These are phyloP conservation scores for Cichorium intybus DNA, from an alignment of 140 eudicot species.

Conservation along the genomic window DNA sequence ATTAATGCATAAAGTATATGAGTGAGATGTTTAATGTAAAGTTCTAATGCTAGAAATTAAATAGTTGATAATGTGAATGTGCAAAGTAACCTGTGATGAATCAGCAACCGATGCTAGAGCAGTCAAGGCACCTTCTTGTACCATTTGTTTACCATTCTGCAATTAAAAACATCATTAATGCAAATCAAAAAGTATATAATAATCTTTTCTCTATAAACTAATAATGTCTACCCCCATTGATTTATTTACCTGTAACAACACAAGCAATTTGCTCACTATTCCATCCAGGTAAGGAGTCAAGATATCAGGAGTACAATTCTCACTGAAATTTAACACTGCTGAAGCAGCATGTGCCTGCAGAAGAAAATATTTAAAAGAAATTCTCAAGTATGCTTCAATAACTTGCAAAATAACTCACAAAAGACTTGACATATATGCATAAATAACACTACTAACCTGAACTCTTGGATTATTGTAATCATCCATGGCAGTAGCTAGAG, in stretches of 20 bases:
- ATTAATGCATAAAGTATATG: conserved; percentile 22
- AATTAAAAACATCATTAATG: conserved; percentile 16
- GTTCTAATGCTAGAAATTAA: conserved; percentile 3
- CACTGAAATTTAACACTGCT: conserved; percentile 96
- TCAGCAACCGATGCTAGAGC: conserved; percentile 99
- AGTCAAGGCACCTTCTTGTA: conserved; percentile 98
- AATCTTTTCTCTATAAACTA: not conserved
- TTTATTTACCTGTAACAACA: conserved; percentile 81
- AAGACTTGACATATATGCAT: not conserved
- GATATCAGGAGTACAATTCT: conserved; percentile 96
- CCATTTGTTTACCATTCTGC: conserved; percentile 99
- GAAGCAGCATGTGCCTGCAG: conserved; percentile 97
- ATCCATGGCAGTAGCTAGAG: conserved; percentile 93
- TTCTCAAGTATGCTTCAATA: too few species aligned
- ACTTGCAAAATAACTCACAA: not conserved
- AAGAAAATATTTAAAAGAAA: conserved; percentile 3
- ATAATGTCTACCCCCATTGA: not conserved
- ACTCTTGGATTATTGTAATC: conserved; percentile 89
- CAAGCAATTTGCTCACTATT: conserved; percentile 84
- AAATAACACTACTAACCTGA: conserved; percentile 53
- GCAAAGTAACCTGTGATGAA: conserved; percentile 89
- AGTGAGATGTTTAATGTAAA: conserved; percentile 17
- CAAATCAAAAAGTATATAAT: not conserved
- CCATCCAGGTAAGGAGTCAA: conserved; percentile 95
- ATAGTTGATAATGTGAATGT: not conserved